Percentiles rank a stretch among this genome's conserved stretches.
Conservation (phyloP, 2,329 filamentous ascomycete species). For the Clonostachys byssicola region DNA sequence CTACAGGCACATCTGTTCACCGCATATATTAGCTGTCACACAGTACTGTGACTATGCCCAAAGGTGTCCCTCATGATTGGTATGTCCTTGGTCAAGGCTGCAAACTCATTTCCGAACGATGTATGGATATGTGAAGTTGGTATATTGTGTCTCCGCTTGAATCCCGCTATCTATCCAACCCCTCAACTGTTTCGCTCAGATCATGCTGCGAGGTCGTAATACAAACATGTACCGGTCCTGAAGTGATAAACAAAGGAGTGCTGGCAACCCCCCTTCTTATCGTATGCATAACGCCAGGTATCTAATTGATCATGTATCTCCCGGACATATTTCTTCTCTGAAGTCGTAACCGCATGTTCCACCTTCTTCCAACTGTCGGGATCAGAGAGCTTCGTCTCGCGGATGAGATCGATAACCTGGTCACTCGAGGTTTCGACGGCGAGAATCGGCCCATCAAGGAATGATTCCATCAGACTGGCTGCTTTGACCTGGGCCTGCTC, state of each 20-base stretch:
- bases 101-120: too few relatives aligned
- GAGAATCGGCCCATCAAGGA: conserved; percentile 74
- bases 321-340: conserved; percentile 75
- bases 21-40: too few relatives aligned
- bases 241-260: conserved; percentile 93
- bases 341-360: conserved; percentile 72
- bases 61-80: too few relatives aligned
- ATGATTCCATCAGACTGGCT: conserved; percentile 62
- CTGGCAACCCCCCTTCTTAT: conserved; percentile 46
- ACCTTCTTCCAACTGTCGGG: conserved; percentile 78
- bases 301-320: conserved; percentile 76
- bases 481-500: conserved; percentile 65
- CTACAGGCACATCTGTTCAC: too few relatives aligned
- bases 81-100: too few relatives aligned
- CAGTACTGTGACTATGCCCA: too few relatives aligned
- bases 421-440: conserved; percentile 82
- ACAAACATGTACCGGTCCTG: conserved; percentile 75
- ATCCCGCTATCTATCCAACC: background rate
- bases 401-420: conserved; percentile 72
- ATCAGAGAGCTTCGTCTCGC: conserved; percentile 71
- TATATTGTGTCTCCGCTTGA: too few relatives aligned
- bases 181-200: background rate
- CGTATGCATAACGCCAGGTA: conserved; percentile 57
- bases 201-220: conserved; percentile 64
- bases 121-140: too few relatives aligned